Percentiles rank a stretch among this genome's conserved stretches.
These are phyloP conservation scores for Leccinum arenicola DNA, from an alignment of 768 basidiomycete species.

Conservation along the genomic window DNA sequence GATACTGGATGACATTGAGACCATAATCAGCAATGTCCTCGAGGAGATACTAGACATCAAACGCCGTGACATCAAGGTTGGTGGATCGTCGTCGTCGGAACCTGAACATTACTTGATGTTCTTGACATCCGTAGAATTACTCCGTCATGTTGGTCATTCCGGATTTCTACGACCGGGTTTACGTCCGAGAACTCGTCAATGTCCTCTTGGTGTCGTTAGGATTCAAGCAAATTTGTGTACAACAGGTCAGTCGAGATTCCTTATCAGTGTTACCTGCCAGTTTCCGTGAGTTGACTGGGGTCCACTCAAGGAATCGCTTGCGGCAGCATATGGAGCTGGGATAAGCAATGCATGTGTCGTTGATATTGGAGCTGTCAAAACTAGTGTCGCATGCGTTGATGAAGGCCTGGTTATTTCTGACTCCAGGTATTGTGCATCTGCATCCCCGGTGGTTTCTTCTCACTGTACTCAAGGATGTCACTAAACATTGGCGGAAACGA, in stretches of 20 bases:
- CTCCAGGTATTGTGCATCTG: constrained; percentile 59
- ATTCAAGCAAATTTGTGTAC: constrained; percentile 90
- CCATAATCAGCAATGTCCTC: constrained; percentile 62
- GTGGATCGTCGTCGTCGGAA: constrained; percentile 10
- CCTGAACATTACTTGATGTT: background rate
- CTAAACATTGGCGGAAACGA: constrained; percentile 93
- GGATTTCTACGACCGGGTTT: constrained; percentile 83
- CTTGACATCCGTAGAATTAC: constrained; percentile 55
- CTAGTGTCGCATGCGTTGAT: constrained; percentile 89
- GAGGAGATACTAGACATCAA: constrained; percentile 56
- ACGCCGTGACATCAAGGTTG: constrained; percentile 57
- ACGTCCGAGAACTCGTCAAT: constrained; percentile 75
- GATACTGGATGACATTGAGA: constrained; percentile 75
- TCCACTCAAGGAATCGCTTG: constrained; percentile 72
- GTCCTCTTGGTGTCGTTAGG: constrained; percentile 76
- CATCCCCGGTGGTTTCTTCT: constrained; percentile 2
- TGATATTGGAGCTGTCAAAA: constrained; percentile 84
- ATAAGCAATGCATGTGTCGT: constrained; percentile 95
- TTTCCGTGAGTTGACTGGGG: background rate
- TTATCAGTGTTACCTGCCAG: background rate
- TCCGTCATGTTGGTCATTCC: constrained; percentile 89
- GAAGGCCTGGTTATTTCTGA: constrained; percentile 88
- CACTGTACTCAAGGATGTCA: constrained; percentile 50
- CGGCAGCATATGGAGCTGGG: constrained; percentile 93
- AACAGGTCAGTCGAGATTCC: constrained; percentile 57